Conservation (phyloP, 805 yeast species). For the Kurtzmaniella fragi region DNA sequence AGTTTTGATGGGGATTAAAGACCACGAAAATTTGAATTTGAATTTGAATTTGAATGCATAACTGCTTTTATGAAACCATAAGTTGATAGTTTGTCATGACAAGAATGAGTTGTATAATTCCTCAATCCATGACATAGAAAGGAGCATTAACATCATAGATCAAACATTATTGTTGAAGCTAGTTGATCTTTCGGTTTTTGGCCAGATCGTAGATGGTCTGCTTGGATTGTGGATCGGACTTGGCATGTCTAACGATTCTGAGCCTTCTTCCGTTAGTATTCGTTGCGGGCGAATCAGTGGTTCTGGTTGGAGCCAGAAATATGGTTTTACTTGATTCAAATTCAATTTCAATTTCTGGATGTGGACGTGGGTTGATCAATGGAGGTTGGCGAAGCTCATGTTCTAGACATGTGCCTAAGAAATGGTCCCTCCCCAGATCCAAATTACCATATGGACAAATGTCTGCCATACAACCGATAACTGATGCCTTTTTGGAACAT, state of each 20-base stretch:
- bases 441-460: conserved; percentile 41
- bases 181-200: no score
- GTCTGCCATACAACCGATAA: conserved; percentile 42
- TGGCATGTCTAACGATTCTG: neutral
- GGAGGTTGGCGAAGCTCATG: conserved; percentile 19
- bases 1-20: conserved; percentile 18
- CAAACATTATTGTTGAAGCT: no score
- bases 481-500: conserved; percentile 31
- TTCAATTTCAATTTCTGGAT: neutral
- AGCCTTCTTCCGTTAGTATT: neutral
- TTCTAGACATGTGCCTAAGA: conserved; percentile 44
- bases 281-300: conserved; percentile 1
- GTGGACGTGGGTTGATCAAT: neutral
- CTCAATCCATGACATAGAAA: no score
- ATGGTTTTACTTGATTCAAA: neutral
- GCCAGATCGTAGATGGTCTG: conserved; percentile 1
- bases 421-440: conserved; percentile 45
- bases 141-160: no score
- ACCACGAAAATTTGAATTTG: conserved; percentile 6
- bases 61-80: neutral
- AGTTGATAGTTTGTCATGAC: no score
- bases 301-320: neutral
- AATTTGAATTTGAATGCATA: neutral
- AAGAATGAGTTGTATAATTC: no score
- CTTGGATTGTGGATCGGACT: neutral